These are phyloP conservation scores for Posidonia oceanica DNA, from an alignment of 116 monocot genomes.

Conservation along the genomic window DNA sequence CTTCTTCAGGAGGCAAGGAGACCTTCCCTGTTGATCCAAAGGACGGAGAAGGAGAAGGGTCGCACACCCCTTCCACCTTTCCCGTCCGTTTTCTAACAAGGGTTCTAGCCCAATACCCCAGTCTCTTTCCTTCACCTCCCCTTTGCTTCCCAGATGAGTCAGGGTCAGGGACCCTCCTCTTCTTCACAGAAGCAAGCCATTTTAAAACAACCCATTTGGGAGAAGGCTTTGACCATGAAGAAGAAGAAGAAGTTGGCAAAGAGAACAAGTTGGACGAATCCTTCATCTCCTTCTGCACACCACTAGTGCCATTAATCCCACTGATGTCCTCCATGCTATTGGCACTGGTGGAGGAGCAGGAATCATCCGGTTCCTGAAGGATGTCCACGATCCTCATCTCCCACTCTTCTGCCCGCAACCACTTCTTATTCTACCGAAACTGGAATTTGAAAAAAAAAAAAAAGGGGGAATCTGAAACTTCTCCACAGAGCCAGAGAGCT, in stretches of 20 bases:
- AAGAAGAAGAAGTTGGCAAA: neutral
- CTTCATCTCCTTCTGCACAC: neutral
- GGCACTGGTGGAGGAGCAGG: neutral
- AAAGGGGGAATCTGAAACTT: too few species aligned
- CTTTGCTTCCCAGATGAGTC: neutral
- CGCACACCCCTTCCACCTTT: neutral
- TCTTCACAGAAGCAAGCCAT: neutral
- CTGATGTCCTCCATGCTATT: neutral
- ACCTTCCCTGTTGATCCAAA: neutral
- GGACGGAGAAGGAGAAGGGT: neutral
- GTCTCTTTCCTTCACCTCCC: neutral
- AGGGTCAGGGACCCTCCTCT: neutral
- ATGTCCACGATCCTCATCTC: slow-evolving; percentile 8
- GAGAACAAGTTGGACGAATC: neutral
- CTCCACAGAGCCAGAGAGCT: too few species aligned
- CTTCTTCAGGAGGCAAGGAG: neutral
- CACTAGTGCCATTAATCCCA: neutral
- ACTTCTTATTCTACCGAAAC: neutral
- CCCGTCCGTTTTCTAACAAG: neutral
- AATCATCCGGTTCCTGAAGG: slow-evolving; percentile 3
- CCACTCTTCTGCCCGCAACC: too few species aligned
- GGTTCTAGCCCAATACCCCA: neutral
- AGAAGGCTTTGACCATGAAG: neutral
- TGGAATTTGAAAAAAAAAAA: neutral
- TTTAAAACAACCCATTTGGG: neutral